Percentiles rank a stretch among this genome's conserved stretches.
phyloP scores from a whole-genome alignment of 345 rosid genomes.

The Corymbia maculata region DNA sequence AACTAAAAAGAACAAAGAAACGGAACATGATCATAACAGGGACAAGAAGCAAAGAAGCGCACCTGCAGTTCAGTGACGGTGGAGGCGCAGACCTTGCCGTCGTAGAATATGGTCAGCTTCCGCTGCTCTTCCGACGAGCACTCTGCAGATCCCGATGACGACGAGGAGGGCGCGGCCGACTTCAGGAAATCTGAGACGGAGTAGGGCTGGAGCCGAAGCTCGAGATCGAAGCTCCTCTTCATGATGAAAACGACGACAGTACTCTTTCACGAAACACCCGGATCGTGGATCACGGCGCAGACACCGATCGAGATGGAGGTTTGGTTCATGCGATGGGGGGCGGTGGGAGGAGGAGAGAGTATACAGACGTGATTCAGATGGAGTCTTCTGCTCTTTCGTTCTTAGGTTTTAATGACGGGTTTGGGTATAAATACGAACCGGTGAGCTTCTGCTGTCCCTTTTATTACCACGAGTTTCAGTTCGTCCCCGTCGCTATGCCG shows the following conservation, averaged over 20 bases:
- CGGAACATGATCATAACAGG: neutral
- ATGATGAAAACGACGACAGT: neutral
- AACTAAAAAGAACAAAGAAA: neutral
- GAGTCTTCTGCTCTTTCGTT: neutral
- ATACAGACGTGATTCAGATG: neutral
- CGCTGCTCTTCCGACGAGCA: neutral
- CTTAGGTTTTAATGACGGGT: neutral
- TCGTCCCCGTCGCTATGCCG: no score
- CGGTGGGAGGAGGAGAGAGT: neutral
- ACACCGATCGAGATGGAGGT: neutral
- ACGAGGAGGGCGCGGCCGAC: neutral
- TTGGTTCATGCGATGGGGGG: neutral
- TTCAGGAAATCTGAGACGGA: neutral
- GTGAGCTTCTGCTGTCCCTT: neutral
- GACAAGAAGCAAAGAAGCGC: no score
- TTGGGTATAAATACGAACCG: neutral
- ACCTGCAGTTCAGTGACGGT: constrained; percentile 14
- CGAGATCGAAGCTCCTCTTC: neutral
- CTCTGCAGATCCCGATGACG: neutral
- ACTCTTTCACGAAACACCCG: neutral
- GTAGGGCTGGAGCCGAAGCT: neutral
- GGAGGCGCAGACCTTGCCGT: constrained; percentile 8
- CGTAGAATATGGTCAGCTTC: constrained; percentile 12
- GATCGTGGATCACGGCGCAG: neutral
- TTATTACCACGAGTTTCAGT: neutral